Conservation (phyloP, 352 stramenopile genomes). For the Aphanomyces stellatus region DNA sequence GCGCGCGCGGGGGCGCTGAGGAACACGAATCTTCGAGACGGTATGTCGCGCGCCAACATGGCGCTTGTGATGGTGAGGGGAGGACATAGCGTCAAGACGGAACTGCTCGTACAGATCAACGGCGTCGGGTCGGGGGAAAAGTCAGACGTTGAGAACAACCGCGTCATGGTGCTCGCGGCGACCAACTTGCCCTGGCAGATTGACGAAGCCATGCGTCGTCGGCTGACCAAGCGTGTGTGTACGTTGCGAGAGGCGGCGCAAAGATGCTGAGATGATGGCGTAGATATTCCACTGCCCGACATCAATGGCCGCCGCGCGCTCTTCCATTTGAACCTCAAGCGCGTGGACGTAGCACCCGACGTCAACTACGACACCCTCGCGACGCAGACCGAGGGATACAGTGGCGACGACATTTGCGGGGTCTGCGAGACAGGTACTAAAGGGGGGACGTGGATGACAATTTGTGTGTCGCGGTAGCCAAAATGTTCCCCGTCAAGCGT, state of each 20-base stretch:
- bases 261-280: constrained; percentile 1
- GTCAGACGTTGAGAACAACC: constrained; percentile 24
- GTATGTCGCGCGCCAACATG: constrained; percentile 23
- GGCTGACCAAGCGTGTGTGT: constrained; percentile 89
- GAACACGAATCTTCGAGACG: constrained; percentile 79
- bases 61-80: neutral
- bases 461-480: constrained; percentile 14
- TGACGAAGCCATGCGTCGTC: constrained; percentile 81
- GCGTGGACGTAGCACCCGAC: constrained; percentile 71
- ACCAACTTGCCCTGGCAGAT: constrained; percentile 92
- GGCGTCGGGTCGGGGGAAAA: constrained; percentile 38
- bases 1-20: constrained; percentile 52
- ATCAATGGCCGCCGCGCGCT: constrained; percentile 47
- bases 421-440: constrained; percentile 28
- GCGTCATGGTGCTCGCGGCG: constrained; percentile 63
- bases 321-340: constrained; percentile 67
- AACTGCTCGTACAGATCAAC: constrained; percentile 90
- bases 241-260: neutral
- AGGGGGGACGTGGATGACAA: neutral
- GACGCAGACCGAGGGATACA: constrained; percentile 40
- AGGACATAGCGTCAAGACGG: constrained; percentile 73
- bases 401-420: constrained; percentile 38
- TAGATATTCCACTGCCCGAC: constrained; percentile 35
- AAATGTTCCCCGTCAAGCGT: constrained; percentile 42
- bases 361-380: constrained; percentile 67